Base-by-base conservation (phyloP, 345 rosid species). In the Hevea brasiliensis region DNA sequence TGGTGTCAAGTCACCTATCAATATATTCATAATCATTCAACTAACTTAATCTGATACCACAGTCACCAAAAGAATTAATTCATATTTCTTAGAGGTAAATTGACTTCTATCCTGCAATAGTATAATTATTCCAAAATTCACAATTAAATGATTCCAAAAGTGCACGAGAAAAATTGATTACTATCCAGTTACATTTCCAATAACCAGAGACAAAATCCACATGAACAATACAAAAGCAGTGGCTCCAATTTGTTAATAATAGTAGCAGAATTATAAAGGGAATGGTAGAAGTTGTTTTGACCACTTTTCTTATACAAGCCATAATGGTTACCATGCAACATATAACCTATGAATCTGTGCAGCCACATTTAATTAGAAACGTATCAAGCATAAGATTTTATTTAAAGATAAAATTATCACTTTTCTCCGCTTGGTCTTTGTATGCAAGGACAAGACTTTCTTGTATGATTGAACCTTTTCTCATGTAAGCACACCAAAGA, bases 401-500 rank as follows among this genome's bases (percentile, higher is more conserved):
- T 1, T 21, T 9, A n/a, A 63, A 23, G 35, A 63, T 8, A n/a
- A n/a, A n/a, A n/a, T 32, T 32, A 2, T 32, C 37, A 32, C 37
- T 32, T 32, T 32, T 32, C 37, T 32, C 4, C 47, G 54, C 21
- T 13, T n/a, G 0, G 2, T 17, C 15, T 50, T 17, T 53, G 12
- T 13, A 7, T 13, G 55, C n/a, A 41, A 47, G 60, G 72, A 74
- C 65, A 63, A 45, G 64, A 23, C 8, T 44, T 47, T 72, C 37
- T 44, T 66, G 54, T 68, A 57, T 41, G 27, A 50, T 48, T 60
- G 64, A 61, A 61, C 15, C 63, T 81, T 77, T 72, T 26, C 74
- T 53, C 67, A 50, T 59, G 29, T 65, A 60, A 83, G 79, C 82
- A 74, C 84, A 41, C 74, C 74, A 68, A 59, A 65, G 42, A 77